Conservation (phyloP, 1,139 yeast genomes). For the Candida sojae region DNA sequence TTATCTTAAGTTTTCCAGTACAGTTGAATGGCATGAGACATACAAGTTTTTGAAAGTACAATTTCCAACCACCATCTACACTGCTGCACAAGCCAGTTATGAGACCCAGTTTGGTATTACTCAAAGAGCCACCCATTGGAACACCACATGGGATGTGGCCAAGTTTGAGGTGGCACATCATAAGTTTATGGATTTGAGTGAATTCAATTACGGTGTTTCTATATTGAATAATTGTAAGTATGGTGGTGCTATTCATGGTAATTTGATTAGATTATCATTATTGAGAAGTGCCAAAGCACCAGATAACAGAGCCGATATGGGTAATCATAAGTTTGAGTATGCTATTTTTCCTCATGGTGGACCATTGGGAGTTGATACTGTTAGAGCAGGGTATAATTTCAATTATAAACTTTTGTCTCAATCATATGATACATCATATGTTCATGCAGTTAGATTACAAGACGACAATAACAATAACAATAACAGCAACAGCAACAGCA, state of each 20-base stretch:
- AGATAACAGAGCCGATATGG: constrained; percentile 93
- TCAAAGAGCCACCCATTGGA: constrained; percentile 88
- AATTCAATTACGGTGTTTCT: constrained; percentile 84
- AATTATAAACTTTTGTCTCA: constrained; percentile 51
- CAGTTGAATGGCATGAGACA: constrained; percentile 85
- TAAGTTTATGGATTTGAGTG: constrained; percentile 90
- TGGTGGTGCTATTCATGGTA: constrained; percentile 91
- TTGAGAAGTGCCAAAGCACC: constrained; percentile 89
- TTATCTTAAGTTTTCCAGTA: constrained; percentile 55
- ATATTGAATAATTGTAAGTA: constrained; percentile 83
- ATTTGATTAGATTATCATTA: constrained; percentile 77
- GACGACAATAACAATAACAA: too few species aligned
- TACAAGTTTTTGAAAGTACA: constrained; percentile 91
- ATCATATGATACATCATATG: constrained; percentile 20
- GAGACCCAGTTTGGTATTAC: constrained; percentile 95
- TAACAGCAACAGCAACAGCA: too few species aligned
- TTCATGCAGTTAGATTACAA: constrained; percentile 24
- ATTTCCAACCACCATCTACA: constrained; percentile 82
- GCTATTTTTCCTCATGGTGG: constrained; percentile 85
- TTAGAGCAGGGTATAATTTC: constrained; percentile 76
- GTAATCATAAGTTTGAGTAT: constrained; percentile 77
- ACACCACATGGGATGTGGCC: constrained; percentile 95
- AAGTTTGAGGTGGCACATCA: constrained; percentile 96
- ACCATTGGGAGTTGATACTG: constrained; percentile 60
- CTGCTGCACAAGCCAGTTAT: constrained; percentile 71